Evolutionary conservation across 2,329 filamentous ascomycete species (phyloP).

Genomic region (Septoria linicola): DNA sequence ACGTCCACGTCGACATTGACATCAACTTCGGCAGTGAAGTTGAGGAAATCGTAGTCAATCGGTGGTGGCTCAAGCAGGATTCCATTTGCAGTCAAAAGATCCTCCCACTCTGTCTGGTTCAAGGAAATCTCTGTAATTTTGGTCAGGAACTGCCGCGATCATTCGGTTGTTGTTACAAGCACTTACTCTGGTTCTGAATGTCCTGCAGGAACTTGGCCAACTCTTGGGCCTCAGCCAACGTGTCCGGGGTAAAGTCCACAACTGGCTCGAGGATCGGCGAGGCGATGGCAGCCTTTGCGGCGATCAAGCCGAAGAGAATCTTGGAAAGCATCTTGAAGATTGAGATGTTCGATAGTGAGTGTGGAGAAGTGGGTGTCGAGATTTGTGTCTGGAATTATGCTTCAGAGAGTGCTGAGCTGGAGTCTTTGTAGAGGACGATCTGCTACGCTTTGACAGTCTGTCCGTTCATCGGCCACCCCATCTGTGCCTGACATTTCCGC

Average conservation of each 20-base stretch:
- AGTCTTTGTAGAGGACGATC: not conserved
- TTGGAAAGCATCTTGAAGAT: conserved; percentile 11
- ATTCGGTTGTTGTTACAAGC: too few species aligned
- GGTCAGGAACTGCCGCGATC: not conserved
- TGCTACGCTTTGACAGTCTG: not conserved
- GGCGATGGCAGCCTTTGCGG: conserved; percentile 9
- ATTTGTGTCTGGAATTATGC: not conserved
- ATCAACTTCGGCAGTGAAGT: conserved; percentile 14
- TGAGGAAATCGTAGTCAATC: conserved; percentile 14
- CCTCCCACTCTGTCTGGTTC: conserved; percentile 4
- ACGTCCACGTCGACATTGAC: conserved; percentile 6
- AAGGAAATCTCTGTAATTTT: not conserved
- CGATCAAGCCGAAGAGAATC: conserved; percentile 8
- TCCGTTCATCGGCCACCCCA: not conserved
- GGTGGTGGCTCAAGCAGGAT: conserved; percentile 3
- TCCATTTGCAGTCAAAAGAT: conserved; percentile 8
- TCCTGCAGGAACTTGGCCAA: conserved; percentile 6
- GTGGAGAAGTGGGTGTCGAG: not conserved
- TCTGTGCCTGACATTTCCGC: not conserved
- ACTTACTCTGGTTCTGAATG: conserved; percentile 1
- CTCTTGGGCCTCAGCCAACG: conserved; percentile 1
- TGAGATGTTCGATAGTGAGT: not conserved
- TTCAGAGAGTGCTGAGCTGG: not conserved
- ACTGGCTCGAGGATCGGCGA: not conserved
- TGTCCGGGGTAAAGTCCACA: conserved; percentile 4